A percentile compares a stretch with the other conserved stretches of the same genome.
Evolutionary conservation across 306 rosid species (phyloP).

Genomic region (Begonia loranthoides): DNA sequence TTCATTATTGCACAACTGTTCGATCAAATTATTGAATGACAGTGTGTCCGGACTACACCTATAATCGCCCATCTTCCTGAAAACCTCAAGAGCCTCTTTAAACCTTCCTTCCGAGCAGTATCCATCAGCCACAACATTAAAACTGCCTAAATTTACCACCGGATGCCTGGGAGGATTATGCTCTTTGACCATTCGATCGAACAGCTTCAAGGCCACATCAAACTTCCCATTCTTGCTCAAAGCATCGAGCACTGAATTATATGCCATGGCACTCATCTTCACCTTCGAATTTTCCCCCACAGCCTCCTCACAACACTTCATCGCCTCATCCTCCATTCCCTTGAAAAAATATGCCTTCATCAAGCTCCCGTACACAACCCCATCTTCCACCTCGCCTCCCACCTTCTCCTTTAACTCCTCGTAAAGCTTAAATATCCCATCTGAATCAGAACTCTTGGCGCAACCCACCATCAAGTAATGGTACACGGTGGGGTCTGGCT

Average conservation of each 20-base stretch:
- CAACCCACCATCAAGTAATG: slow-evolving; percentile 79
- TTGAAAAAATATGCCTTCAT: slow-evolving; percentile 78
- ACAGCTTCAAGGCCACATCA: slow-evolving; percentile 53
- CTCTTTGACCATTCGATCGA: slow-evolving; percentile 54
- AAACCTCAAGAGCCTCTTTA: slow-evolving; percentile 61
- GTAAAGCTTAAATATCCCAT: slow-evolving; percentile 42
- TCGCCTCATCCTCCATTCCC: slow-evolving; percentile 80
- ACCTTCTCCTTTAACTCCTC: slow-evolving; percentile 54
- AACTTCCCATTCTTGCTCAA: slow-evolving; percentile 65
- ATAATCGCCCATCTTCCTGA: slow-evolving; percentile 74
- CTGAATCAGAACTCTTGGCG: slow-evolving; percentile 43
- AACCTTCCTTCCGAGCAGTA: slow-evolving; percentile 55
- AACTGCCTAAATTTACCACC: slow-evolving; percentile 76
- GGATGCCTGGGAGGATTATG: slow-evolving; percentile 46
- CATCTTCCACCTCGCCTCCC: slow-evolving; percentile 60
- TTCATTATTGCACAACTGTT: slow-evolving; percentile 60
- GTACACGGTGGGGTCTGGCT: slow-evolving; percentile 49
- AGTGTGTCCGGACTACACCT: slow-evolving; percentile 58
- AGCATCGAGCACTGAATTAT: slow-evolving; percentile 77
- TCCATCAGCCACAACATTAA: slow-evolving; percentile 80
- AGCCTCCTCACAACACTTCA: slow-evolving; percentile 63
- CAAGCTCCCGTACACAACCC: slow-evolving; percentile 72
- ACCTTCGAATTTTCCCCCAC: slow-evolving; percentile 39
- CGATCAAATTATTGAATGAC: slow-evolving; percentile 86
- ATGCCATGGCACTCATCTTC: slow-evolving; percentile 64